Conservation (phyloP, 768 basidiomycete species). For the Mycena chlorophos region DNA sequence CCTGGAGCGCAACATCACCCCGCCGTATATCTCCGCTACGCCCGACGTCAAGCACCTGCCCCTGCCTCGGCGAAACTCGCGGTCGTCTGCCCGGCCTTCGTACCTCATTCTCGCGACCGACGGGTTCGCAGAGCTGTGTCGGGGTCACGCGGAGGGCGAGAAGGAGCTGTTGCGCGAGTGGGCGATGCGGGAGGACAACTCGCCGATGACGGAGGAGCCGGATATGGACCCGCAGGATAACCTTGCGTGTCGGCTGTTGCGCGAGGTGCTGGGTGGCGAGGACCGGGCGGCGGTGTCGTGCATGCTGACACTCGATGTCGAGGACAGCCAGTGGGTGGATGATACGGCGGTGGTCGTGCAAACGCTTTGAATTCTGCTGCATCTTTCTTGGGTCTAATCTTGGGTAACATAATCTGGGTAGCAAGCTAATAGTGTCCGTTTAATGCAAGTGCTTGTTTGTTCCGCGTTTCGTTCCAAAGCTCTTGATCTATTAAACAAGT, state of each 20-base stretch:
- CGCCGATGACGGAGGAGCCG: constrained; percentile 23
- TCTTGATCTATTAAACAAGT: too few species aligned
- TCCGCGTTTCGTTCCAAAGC: too few species aligned
- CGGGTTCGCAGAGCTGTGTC: constrained; percentile 64
- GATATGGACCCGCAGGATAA: constrained; percentile 12
- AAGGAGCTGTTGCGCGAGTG: constrained; percentile 50
- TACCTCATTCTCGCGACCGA: constrained; percentile 68
- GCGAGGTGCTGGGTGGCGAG: constrained; percentile 58
- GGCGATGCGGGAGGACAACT: constrained; percentile 44
- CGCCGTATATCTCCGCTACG: constrained; percentile 64
- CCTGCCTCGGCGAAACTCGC: constrained; percentile 33
- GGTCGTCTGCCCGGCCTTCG: constrained; percentile 33
- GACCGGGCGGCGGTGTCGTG: constrained; percentile 54
- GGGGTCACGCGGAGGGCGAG: constrained; percentile 46
- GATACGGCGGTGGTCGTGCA: constrained; percentile 69
- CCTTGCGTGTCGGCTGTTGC: constrained; percentile 57
- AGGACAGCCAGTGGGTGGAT: constrained; percentile 60
- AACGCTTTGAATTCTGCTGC: constrained; percentile 41
- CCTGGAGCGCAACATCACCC: constrained; percentile 58
- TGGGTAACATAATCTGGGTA: constrained; percentile 2
- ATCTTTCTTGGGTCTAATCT: constrained; percentile 8
- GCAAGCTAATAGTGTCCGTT: not conserved
- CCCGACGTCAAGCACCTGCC: constrained; percentile 64
- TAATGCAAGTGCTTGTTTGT: too few species aligned
- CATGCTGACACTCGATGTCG: constrained; percentile 64